Evolutionary conservation across 352 stramenopile genomes (phyloP), one percentile per base, ranked within the genome.

Genomic region (Phytophthora macrochlamydospora): DNA sequence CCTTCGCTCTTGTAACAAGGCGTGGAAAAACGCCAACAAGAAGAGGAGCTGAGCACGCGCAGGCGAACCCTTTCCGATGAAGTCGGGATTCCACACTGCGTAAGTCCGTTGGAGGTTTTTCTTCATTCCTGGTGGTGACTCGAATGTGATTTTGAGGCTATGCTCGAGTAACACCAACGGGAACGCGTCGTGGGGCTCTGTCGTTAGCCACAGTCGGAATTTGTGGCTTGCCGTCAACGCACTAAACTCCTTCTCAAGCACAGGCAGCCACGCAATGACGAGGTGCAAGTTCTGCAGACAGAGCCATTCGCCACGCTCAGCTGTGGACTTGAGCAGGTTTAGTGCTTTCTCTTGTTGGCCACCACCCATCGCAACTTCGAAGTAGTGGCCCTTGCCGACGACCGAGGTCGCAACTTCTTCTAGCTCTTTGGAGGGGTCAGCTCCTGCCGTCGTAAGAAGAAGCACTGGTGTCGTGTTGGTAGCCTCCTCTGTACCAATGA

Each of bases 251-350:
- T 98, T 98, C 58, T 98, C 93, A 4, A 99, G 80, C 12, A 83
- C 78, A 1, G 95, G 93, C 4, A 99, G 79, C 94, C 95, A 99
- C 1, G 88, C 87, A 35, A 98, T 77, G 5, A 99, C 94, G 2
- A 99, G 76, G 62, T 99, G 96, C 38, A 99, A 71, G 67, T 99
- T 99, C 70, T 99, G 97, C 0, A 99, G 78, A 76, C 96, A 99
- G 4, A 99, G 62, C 94, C 95, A 99, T 51, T 97, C 85, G 31
- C 95, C 96, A 44, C 90, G 75, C 59, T 96, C 77, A 0, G 86
- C 78, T 7, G 87, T 83, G 2, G 75, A 81, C 11, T 88, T 82
- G 13, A 99, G 63, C 49, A 98, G 55, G 14, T 71, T 76, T 14
- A 98, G 65, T 1, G 95, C 94, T 24, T 95, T 93, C 33, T 98